phyloP scores from a whole-genome alignment of 805 yeast species.

The Kuraishia molischiana region DNA sequence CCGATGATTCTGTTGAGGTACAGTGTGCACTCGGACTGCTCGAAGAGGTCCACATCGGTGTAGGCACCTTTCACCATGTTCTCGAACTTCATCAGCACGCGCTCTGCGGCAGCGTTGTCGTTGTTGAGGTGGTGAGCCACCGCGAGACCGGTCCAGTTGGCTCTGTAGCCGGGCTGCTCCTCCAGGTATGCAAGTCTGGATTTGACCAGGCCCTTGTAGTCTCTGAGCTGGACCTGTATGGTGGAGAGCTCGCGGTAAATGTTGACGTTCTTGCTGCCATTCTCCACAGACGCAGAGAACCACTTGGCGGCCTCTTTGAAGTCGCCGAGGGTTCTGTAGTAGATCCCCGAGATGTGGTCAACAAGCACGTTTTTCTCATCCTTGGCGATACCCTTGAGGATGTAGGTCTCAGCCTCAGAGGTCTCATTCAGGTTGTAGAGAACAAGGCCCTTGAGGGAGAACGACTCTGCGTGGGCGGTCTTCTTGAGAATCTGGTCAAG shows the following conservation, averaged over 20 bases:
- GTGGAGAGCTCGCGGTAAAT: slow-evolving; percentile 76
- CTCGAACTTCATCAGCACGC: slow-evolving; percentile 68
- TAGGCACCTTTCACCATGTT: slow-evolving; percentile 59
- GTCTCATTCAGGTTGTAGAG: slow-evolving; percentile 47
- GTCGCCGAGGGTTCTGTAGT: slow-evolving; percentile 59
- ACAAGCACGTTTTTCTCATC: slow-evolving; percentile 59
- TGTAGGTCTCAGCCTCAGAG: slow-evolving; percentile 52
- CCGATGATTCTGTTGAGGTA: slow-evolving; percentile 62
- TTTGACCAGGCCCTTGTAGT: slow-evolving; percentile 48
- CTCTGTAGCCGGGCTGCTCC: slow-evolving; percentile 70
- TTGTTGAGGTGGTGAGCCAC: slow-evolving; percentile 73
- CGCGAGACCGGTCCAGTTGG: slow-evolving; percentile 85
- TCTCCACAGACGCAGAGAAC: slow-evolving; percentile 63
- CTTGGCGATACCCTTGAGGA: slow-evolving; percentile 50
- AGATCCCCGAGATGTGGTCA: slow-evolving; percentile 80
- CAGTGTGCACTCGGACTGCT: slow-evolving; percentile 71
- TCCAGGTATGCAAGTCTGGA: slow-evolving; percentile 65
- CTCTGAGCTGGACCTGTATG: slow-evolving; percentile 73
- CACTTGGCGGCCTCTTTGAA: slow-evolving; percentile 72
- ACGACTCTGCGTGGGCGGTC: slow-evolving; percentile 66
- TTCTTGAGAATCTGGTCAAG: slow-evolving; percentile 73
- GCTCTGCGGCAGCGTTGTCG: slow-evolving; percentile 59
- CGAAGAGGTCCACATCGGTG: slow-evolving; percentile 57
- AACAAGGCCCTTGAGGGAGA: slow-evolving; percentile 77
- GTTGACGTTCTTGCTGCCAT: slow-evolving; percentile 70